Evolutionary conservation across 441 rosid species (phyloP).

Genomic region (Euphorbia celastroides): DNA sequence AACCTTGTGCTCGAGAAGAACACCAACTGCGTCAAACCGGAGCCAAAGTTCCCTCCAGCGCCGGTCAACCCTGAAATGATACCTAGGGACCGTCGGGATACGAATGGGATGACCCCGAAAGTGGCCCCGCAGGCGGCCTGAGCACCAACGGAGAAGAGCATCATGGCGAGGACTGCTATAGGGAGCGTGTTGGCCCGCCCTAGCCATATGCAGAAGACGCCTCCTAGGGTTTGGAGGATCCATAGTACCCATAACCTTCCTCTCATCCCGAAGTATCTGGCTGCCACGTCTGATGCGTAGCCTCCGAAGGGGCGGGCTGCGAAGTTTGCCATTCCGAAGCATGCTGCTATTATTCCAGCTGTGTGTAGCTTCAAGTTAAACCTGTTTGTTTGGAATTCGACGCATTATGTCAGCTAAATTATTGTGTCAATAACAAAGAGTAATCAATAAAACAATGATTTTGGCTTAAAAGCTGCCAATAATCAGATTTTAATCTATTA

Average conservation of each 20-base stretch:
- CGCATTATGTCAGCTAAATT: no score
- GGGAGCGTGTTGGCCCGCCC: conserved; percentile 64
- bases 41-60: conserved; percentile 82
- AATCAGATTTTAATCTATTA: no score
- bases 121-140: conserved; percentile 92
- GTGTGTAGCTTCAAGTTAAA: conserved; percentile 65
- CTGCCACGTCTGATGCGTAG: conserved; percentile 55
- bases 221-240: conserved; percentile 69
- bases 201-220: conserved; percentile 68
- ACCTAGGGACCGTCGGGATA: conserved; percentile 70
- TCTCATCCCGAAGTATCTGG: conserved; percentile 64
- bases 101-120: conserved; percentile 64
- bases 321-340: conserved; percentile 74
- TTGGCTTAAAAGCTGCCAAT: no score
- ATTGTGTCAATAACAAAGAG: no score
- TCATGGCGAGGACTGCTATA: conserved; percentile 54
- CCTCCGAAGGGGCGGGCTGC: conserved; percentile 76
- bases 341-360: conserved; percentile 66
- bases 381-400: conserved; percentile 22
- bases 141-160: conserved; percentile 68
- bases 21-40: conserved; percentile 60
- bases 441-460: no score
- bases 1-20: conserved; percentile 55
- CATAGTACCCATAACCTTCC: conserved; percentile 73
- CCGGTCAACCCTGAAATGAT: conserved; percentile 70